A percentile compares a stretch with the other conserved stretches of the same genome.
These are phyloP conservation scores for Botryotinia convoluta DNA, from an alignment of 2,329 filamentous ascomycete genomes.

Conservation along the genomic window DNA sequence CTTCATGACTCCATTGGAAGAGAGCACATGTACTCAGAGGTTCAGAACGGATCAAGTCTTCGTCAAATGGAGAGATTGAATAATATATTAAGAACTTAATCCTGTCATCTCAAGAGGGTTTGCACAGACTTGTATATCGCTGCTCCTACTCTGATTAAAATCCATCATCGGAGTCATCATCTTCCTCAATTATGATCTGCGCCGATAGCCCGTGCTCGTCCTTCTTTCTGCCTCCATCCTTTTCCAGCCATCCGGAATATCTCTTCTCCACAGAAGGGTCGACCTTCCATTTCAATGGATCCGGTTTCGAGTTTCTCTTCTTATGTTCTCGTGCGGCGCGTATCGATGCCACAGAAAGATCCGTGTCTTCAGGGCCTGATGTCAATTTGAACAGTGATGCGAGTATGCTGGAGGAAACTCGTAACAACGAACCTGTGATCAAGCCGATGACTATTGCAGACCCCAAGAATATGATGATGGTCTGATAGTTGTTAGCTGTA, in stretches of 20 bases:
- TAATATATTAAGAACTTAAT: background rate
- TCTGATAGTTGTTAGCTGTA: constrained; percentile 37
- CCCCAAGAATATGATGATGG: constrained; percentile 53
- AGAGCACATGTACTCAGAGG: constrained; percentile 81
- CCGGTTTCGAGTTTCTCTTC: constrained; percentile 23
- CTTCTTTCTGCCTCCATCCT: constrained; percentile 29
- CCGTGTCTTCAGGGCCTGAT: constrained; percentile 24
- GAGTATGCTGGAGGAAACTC: constrained; percentile 54
- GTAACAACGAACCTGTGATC: constrained; percentile 57
- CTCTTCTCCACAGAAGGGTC: constrained; percentile 27
- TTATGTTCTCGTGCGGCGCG: constrained; percentile 31
- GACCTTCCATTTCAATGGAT: constrained; percentile 20
- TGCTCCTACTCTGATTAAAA: constrained; percentile 26
- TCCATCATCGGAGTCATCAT: constrained; percentile 53
- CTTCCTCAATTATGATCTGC: constrained; percentile 71
- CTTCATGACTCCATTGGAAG: constrained; percentile 70
- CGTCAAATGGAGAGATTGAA: constrained; percentile 69
- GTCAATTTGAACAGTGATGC: constrained; percentile 50
- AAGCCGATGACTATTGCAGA: constrained; percentile 67
- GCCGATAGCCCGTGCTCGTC: constrained; percentile 50
- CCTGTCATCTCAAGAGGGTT: background rate
- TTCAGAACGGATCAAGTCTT: constrained; percentile 81
- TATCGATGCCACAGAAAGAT: constrained; percentile 31
- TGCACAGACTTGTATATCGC: background rate
- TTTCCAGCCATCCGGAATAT: constrained; percentile 35